phyloP scores from a whole-genome alignment of 805 yeast genomes.

The Torulaspora franciscae region DNA sequence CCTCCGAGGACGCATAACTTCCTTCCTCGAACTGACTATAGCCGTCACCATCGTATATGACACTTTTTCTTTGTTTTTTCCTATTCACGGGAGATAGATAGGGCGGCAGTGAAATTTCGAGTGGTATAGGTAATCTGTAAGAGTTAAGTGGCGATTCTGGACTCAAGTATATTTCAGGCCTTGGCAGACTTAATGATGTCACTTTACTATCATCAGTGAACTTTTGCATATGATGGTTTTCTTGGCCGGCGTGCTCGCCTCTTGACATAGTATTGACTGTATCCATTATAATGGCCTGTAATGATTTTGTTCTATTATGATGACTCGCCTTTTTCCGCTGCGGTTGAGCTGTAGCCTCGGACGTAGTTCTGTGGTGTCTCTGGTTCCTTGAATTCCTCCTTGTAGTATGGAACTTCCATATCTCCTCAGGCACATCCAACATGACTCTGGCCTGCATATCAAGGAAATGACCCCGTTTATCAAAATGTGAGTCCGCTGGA shows the following conservation, averaged over 20 bases:
- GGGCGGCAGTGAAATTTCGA: conserved; percentile 38
- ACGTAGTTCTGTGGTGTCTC: conserved; percentile 2
- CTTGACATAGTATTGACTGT: conserved; percentile 20
- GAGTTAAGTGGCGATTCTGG: conserved; percentile 37
- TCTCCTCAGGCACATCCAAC: conserved; percentile 31
- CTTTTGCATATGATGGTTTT: neutral
- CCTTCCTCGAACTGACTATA: conserved; percentile 31
- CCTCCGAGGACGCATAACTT: conserved; percentile 1
- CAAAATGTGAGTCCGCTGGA: neutral
- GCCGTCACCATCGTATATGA: conserved; percentile 38
- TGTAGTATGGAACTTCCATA: conserved; percentile 29
- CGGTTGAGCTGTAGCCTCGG: neutral
- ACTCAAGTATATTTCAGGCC: conserved; percentile 32
- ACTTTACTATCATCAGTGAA: conserved; percentile 11
- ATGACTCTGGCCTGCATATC: conserved; percentile 29
- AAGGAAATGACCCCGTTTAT: conserved; percentile 22
- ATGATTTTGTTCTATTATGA: conserved; percentile 8
- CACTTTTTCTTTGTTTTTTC: conserved; percentile 23
- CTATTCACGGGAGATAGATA: conserved; percentile 36
- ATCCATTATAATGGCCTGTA: conserved; percentile 30
- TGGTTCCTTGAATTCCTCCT: conserved; percentile 4
- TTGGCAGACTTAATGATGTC: neutral
- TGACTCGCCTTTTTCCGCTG: neutral
- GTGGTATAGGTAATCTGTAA: conserved; percentile 36
- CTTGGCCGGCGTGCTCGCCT: neutral